phyloP scores from a whole-genome alignment of 257 asterid genomes.

The Primulina huaijiensis region DNA sequence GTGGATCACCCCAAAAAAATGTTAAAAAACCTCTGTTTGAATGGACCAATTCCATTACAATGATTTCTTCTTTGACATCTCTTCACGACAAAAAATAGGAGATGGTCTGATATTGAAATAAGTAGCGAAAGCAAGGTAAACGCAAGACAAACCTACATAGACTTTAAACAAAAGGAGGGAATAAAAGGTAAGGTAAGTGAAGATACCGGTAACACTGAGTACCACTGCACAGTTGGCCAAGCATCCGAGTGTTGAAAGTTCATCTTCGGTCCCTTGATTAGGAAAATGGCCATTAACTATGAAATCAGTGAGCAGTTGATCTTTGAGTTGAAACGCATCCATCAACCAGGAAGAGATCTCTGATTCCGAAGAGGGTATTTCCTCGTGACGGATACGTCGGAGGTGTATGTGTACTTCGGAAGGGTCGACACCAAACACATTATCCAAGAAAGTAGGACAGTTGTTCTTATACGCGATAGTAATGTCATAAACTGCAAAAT shows the following conservation, averaged over 20 bases:
- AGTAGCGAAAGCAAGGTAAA: slow-evolving; percentile 49
- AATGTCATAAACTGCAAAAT: slow-evolving; percentile 70
- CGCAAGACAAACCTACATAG: slow-evolving; percentile 60
- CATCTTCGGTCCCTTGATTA: slow-evolving; percentile 56
- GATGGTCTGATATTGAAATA: slow-evolving; percentile 52
- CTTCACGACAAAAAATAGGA: slow-evolving; percentile 34
- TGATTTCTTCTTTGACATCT: slow-evolving; percentile 26
- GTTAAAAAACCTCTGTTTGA: not conserved
- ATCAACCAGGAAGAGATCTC: slow-evolving; percentile 65
- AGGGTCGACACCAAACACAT: slow-evolving; percentile 86
- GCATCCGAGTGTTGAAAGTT: slow-evolving; percentile 63
- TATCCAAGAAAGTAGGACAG: slow-evolving; percentile 90
- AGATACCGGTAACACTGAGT: slow-evolving; percentile 40
- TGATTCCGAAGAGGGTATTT: slow-evolving; percentile 57
- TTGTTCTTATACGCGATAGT: slow-evolving; percentile 79
- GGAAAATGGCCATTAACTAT: slow-evolving; percentile 67
- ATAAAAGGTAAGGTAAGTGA: slow-evolving; percentile 62
- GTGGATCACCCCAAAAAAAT: not conserved
- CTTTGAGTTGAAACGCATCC: slow-evolving; percentile 60
- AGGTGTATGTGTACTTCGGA: slow-evolving; percentile 88
- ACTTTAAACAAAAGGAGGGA: slow-evolving; percentile 68
- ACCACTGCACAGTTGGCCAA: slow-evolving; percentile 52
- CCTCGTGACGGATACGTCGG: slow-evolving; percentile 44
- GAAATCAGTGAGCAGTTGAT: slow-evolving; percentile 63
- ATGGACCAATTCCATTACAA: slow-evolving; percentile 22